Conservation (phyloP, 441 rosid genomes). For the Hura crepitans region DNA sequence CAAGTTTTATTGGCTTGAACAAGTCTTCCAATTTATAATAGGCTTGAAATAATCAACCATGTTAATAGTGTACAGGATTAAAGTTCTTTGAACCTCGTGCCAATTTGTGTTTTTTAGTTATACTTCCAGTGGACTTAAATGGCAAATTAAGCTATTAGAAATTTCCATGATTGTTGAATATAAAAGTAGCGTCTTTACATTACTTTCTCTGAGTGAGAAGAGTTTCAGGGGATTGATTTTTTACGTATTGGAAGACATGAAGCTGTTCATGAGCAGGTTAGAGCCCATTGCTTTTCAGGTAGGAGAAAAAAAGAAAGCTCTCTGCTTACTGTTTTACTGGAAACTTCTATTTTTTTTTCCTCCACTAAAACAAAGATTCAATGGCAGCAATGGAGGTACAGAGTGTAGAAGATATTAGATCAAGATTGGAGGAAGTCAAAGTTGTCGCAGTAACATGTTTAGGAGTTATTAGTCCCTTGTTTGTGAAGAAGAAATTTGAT, state of each 20-base stretch:
- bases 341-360: conserved; percentile 24
- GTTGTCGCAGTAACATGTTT: conserved; percentile 93
- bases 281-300: conserved; percentile 78
- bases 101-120: too few species aligned
- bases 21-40: neutral
- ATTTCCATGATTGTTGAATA: conserved; percentile 9
- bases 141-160: neutral
- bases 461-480: conserved; percentile 86
- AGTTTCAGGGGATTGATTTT: conserved; percentile 71
- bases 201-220: conserved; percentile 19
- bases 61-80: too few species aligned
- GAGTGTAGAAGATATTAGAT: conserved; percentile 65
- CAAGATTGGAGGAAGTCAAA: conserved; percentile 67
- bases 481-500: conserved; percentile 77
- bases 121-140: neutral
- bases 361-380: conserved; percentile 27
- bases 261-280: conserved; percentile 80
- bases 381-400: conserved; percentile 50
- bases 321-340: conserved; percentile 15
- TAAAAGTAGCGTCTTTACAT: conserved; percentile 3
- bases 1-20: neutral
- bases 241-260: conserved; percentile 87
- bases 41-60: neutral
- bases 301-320: conserved; percentile 18
- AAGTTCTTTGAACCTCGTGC: neutral